Evolutionary conservation across 2,329 filamentous ascomycete genomes (phyloP), one percentile per base, ranked within the genome.

Genomic region (Botryotinia narcissicola): DNA sequence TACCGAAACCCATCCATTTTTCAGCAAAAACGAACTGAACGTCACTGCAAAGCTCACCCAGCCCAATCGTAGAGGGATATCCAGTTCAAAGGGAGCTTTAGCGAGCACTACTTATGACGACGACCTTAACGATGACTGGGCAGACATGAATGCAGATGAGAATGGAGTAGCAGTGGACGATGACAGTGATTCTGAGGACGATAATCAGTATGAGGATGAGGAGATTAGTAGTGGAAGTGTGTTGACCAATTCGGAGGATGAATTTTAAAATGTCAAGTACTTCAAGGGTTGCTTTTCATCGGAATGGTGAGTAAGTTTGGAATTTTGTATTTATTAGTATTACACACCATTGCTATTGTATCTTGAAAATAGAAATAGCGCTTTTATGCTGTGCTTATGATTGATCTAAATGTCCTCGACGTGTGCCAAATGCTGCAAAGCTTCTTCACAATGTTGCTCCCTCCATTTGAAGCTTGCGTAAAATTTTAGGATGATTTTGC

Each of bases 1-100:
- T 0, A 80, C 80, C 0, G 78, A 80, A 7, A 82, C 82, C 20
- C 88, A 90, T 70, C 81, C 85, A 0, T 90, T 90, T 80, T 90
- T 91, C 37, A 60, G 37, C 16, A 68, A 72, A 29, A 57, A 44
- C 4, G 71, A 69, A 22, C 5, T 12, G n/a, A 14, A 14, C 18
- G 32, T 22, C 25, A 18, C 44, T 6, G 16, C n/a, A 20, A 71
- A 71, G 37, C 48, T 48, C 22, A n/a, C 40, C 29, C 61, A 32
- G n/a, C 44, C 61, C 20, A 40, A 18, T 40, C 16, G 64, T 2
- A 37, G 64, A 51, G 46, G 64, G 40, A 35, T 54, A 4, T 32
- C n/a, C 20, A 22, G 25, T 22, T 68, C 64, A 12, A 68, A 68
- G 37, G 64, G 64, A 37, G 7, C 16, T 22, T 5, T 9, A 12